Conservation (phyloP, 2,329 filamentous ascomycete species). For the Epichloe baconii region DNA sequence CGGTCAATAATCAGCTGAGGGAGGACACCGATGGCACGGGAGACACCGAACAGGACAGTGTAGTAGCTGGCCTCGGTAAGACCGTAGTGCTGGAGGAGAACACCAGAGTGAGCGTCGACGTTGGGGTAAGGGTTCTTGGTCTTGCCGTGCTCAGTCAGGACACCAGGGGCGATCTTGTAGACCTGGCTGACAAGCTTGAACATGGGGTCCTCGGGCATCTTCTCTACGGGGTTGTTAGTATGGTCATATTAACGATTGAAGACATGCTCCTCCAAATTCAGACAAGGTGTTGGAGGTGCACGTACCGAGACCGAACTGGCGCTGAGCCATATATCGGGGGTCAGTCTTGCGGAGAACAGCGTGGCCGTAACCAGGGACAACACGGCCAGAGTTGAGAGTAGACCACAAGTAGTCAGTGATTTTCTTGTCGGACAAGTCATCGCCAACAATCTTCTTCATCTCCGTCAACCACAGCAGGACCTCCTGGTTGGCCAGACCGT, state of each 20-base stretch:
- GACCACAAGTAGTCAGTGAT: constrained; percentile 99
- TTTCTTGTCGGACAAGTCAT: constrained; percentile 88
- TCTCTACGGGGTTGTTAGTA: constrained; percentile 34
- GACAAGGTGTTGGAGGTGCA: constrained; percentile 1
- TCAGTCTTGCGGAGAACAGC: constrained; percentile 99
- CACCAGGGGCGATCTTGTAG: constrained; percentile 98
- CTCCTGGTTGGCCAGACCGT: constrained; percentile 99
- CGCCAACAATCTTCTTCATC: constrained; percentile 93
- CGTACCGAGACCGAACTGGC: constrained; percentile 71
- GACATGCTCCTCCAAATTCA: neutral
- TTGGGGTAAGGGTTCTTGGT: constrained; percentile 99
- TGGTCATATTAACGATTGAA: neutral
- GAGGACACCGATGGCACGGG: constrained; percentile 93
- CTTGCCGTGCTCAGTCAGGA: constrained; percentile 99
- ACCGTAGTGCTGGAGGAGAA: constrained; percentile 98
- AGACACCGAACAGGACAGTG: constrained; percentile 98
- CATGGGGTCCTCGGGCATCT: constrained; percentile 95
- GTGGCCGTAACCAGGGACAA: constrained; percentile 96
- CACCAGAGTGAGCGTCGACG: constrained; percentile 97
- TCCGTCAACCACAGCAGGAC: constrained; percentile 97
- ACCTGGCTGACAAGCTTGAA: constrained; percentile 99
- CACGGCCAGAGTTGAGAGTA: constrained; percentile 87
- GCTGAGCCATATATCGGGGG: constrained; percentile 96
- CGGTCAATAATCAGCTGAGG: constrained; percentile 99
- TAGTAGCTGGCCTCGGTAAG: constrained; percentile 99